Evolutionary conservation across 2,329 filamentous ascomycete species (phyloP), one percentile per base, ranked within the genome.

Genomic region (Aspergillus sojae): DNA sequence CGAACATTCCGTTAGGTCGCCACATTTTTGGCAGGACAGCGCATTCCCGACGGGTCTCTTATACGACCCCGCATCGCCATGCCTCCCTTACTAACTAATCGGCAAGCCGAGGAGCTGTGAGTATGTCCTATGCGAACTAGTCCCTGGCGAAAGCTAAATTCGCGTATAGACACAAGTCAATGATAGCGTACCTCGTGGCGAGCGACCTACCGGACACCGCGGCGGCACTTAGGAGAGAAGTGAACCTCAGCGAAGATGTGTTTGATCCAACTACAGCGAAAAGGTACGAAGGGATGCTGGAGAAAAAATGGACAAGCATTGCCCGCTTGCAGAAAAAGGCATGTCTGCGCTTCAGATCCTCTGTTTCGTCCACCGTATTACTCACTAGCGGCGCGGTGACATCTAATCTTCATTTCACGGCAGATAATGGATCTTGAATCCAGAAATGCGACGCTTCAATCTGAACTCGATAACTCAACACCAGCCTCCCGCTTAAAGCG

Each of bases 221-320:
- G 26, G 82, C 87, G 39, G 86, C 89, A 19, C 83, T 97, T 61
- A 87, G 92, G 63, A 84, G 90, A 70, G 93, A 97, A 77, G 84
- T 96, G 6, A 85, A 87, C 57, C 86, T 91, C 68, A 82, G 81
- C 43, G 80, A 86, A 61, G 80, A 81, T 55, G 94, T 95, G 72
- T 92, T 96, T 75, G 83, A 90, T 67, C 85, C 87, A 19, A 96
- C 92, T 12, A 86, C 89, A 58, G 48, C 50, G 16, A 96, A 96
- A 83, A 97, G 96, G 79, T 97, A 97, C 81, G 93, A 96, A 79
- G 91, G 91, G 4, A 80, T 97, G 30, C 80, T 98, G 68, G 94
- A 97, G 84, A 97, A 96, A 86, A 98, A 97, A 83, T 97, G 94
- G 94, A 97, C 94, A n/a, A 95, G 92, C 72, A 90, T 97, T 28